These are phyloP conservation scores for Nymphaea thermarum DNA, from an alignment of 164 flowering plant species.

Conservation along the genomic window DNA sequence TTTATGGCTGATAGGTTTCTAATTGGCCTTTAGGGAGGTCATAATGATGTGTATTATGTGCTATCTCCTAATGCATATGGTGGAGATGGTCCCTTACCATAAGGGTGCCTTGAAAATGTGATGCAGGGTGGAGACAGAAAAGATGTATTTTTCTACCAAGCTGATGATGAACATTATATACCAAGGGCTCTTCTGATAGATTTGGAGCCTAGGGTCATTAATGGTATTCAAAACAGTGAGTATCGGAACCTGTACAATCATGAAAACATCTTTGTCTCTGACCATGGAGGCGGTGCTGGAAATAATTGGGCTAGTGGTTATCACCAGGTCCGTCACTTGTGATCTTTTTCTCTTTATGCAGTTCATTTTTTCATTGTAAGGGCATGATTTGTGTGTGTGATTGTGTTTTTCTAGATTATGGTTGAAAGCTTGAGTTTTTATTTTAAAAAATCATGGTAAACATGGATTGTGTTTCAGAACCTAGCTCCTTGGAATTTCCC, in stretches of 20 bases:
- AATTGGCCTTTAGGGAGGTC: neutral
- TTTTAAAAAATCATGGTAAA: neutral
- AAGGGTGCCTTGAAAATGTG: conserved; percentile 3
- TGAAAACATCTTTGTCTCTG: conserved; percentile 82
- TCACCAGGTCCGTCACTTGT: conserved; percentile 31
- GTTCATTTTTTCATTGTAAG: neutral
- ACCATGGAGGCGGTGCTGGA: conserved; percentile 99
- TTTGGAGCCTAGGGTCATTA: conserved; percentile 95
- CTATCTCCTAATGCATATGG: neutral
- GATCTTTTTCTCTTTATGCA: neutral
- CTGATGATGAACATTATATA: conserved; percentile 98
- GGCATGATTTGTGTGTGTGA: neutral
- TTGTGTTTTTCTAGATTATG: neutral
- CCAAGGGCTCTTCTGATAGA: conserved; percentile 92
- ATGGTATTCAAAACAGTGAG: conserved; percentile 93
- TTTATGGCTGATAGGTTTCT: neutral
- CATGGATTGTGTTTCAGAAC: too few species aligned
- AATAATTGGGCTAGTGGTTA: conserved; percentile 99
- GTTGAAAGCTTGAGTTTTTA: neutral
- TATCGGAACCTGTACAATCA: conserved; percentile 93
- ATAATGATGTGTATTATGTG: neutral
- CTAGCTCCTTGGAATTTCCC: too few species aligned
- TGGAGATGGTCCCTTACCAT: neutral
- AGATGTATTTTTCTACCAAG: conserved; percentile 99
- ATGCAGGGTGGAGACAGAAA: conserved; percentile 96